A percentile compares a stretch with the other conserved stretches of the same genome.
Evolutionary conservation across 345 rosid species (phyloP).

Genomic region (Camelina laxa): DNA sequence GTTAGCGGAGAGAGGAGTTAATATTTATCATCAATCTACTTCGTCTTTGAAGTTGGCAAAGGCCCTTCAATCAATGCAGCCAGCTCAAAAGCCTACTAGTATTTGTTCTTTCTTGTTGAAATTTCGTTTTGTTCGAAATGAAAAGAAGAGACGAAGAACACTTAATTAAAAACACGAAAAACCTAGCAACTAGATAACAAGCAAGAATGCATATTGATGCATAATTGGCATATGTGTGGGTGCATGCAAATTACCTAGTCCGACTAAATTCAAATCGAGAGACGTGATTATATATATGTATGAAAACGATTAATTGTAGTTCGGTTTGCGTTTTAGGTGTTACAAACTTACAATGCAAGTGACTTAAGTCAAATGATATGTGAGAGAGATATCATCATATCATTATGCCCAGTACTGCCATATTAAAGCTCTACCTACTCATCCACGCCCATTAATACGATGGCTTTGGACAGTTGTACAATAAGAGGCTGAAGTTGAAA

Average conservation of each 20-base stretch:
- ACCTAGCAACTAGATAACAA: not conserved
- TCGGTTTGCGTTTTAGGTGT: not conserved
- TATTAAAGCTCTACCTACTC: constrained; percentile 41
- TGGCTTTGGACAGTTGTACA: constrained; percentile 41
- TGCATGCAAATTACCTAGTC: constrained; percentile 2
- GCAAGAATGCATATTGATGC: not conserved
- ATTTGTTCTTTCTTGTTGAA: not conserved
- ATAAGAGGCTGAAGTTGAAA: constrained; percentile 22
- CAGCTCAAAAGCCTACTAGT: constrained; percentile 24
- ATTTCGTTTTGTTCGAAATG: not conserved
- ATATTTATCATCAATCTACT: constrained; percentile 2
- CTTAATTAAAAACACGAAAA: not conserved
- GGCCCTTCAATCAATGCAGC: constrained; percentile 24
- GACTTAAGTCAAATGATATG: constrained; percentile 3
- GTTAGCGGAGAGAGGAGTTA: constrained; percentile 7
- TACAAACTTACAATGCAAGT: not conserved
- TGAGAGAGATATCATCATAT: constrained; percentile 9
- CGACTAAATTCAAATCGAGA: not conserved
- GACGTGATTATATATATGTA: not conserved
- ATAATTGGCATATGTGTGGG: not conserved
- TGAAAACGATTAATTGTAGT: not conserved
- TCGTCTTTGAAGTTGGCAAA: constrained; percentile 15
- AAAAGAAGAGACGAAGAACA: not conserved
- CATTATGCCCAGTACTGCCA: constrained; percentile 5
- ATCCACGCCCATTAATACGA: constrained; percentile 33